These are phyloP conservation scores for Piedraia hortae DNA, from an alignment of 2,329 filamentous ascomycete species.

Conservation along the genomic window DNA sequence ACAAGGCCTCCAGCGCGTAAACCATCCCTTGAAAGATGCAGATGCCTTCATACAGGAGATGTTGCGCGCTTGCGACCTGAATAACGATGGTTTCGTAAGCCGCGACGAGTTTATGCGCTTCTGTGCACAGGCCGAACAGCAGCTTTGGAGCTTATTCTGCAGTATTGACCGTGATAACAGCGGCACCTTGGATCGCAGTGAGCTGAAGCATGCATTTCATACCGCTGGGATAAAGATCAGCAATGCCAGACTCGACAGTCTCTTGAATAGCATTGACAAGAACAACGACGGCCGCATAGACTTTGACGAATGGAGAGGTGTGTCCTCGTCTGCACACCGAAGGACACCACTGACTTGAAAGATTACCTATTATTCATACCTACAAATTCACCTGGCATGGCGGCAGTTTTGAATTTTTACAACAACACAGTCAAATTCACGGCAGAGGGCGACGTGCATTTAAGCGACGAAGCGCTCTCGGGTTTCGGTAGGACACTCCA, in stretches of 20 bases:
- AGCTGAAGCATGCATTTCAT: conserved; percentile 54
- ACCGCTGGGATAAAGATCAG: conserved; percentile 55
- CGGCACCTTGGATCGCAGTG: conserved; percentile 63
- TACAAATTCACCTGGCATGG: conserved; percentile 40
- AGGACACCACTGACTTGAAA: conserved; percentile 12
- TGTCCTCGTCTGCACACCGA: conserved; percentile 5
- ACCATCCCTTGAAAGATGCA: conserved; percentile 88
- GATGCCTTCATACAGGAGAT: conserved; percentile 60
- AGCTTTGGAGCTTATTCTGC: conserved; percentile 57
- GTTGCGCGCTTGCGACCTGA: conserved; percentile 56
- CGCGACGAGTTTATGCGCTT: conserved; percentile 80
- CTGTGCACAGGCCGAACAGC: conserved; percentile 61
- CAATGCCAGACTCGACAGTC: conserved; percentile 47
- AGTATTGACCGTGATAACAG: conserved; percentile 67
- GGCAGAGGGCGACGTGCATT: conserved; percentile 74
- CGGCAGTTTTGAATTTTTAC: conserved; percentile 73
- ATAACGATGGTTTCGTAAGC: conserved; percentile 69
- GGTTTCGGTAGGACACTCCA: conserved; percentile 62
- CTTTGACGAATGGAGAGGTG: conserved; percentile 88
- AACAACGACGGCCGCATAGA: conserved; percentile 69
- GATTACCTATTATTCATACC: conserved; percentile 82
- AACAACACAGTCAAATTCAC: conserved; percentile 69
- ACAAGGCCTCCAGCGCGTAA: conserved; percentile 61
- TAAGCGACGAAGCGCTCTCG: conserved; percentile 74
- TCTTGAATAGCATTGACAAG: conserved; percentile 71